Conservation (phyloP, 176 grass and related monocot species). For the Avena eriantha region DNA sequence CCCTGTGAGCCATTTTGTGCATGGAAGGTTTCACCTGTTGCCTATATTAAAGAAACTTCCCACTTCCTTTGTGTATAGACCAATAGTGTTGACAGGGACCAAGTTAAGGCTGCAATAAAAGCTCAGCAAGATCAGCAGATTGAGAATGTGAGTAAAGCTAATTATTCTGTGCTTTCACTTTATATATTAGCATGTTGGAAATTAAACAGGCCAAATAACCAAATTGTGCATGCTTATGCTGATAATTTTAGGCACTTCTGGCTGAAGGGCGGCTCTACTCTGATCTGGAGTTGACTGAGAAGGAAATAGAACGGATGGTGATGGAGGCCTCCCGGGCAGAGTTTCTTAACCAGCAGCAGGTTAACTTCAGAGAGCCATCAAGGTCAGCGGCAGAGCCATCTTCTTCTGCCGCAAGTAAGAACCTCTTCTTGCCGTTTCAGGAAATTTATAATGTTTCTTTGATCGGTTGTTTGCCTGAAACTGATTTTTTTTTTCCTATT, state of each 20-base stretch:
- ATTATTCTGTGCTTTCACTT: slow-evolving; percentile 31
- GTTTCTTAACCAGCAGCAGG: slow-evolving; percentile 68
- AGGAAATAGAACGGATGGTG: slow-evolving; percentile 99
- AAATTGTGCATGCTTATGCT: background rate
- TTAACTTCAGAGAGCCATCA: slow-evolving; percentile 70
- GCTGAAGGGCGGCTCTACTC: slow-evolving; percentile 94
- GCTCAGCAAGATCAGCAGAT: slow-evolving; percentile 98
- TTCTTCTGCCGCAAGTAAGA: slow-evolving; percentile 77
- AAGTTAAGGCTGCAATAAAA: slow-evolving; percentile 96
- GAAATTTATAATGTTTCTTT: background rate
- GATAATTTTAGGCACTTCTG: slow-evolving; percentile 73
- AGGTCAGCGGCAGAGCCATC: slow-evolving; percentile 92
- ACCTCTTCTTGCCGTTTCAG: background rate
- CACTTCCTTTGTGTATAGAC: slow-evolving; percentile 54
- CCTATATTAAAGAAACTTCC: slow-evolving; percentile 33
- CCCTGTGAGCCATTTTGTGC: slow-evolving; percentile 21
- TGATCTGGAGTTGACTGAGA: slow-evolving; percentile 96
- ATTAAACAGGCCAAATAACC: slow-evolving; percentile 18
- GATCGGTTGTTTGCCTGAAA: slow-evolving; percentile 25
- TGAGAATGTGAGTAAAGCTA: slow-evolving; percentile 76
- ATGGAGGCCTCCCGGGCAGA: slow-evolving; percentile 95
- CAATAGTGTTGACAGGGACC: slow-evolving; percentile 95
- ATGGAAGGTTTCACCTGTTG: background rate
- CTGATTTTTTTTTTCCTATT: slow-evolving; percentile 23
- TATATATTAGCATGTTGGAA: slow-evolving; percentile 4